These are phyloP conservation scores for Isatis tinctoria DNA, from an alignment of 345 rosid species.

Conservation along the genomic window DNA sequence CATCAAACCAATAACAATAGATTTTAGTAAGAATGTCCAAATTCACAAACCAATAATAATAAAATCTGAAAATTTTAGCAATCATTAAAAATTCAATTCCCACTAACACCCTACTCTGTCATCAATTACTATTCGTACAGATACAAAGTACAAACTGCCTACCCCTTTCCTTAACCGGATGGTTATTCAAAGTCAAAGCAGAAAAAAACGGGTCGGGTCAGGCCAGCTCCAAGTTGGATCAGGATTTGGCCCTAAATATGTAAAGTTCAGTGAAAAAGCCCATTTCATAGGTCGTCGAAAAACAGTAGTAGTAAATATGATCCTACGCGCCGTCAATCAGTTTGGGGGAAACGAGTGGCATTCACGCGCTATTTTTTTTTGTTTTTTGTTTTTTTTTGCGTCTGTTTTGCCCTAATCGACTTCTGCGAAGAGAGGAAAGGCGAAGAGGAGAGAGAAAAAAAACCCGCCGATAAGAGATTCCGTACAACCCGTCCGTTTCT, in stretches of 20 bases:
- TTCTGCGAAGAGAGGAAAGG: neutral
- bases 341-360: neutral
- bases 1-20: too few relatives aligned
- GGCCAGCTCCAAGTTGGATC: neutral
- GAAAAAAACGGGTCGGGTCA: neutral
- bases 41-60: too few relatives aligned
- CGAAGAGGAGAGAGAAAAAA: conserved; percentile 7
- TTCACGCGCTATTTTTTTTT: conserved; percentile 31
- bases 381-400: neutral
- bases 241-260: neutral
- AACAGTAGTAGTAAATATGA: neutral
- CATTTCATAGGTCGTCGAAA: neutral
- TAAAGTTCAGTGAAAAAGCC: neutral
- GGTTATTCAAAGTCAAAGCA: neutral
- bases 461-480: conserved; percentile 5
- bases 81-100: too few relatives aligned
- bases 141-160: too few relatives aligned
- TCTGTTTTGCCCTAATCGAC: conserved; percentile 24
- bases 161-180: neutral
- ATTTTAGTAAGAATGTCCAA: too few relatives aligned
- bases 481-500: neutral
- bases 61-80: too few relatives aligned
- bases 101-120: too few relatives aligned
- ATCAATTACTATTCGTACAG: too few relatives aligned
- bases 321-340: conserved; percentile 16